Evolutionary conservation across 1,139 yeast genomes (phyloP).

Genomic region (Pichia kudriavzevii): DNA sequence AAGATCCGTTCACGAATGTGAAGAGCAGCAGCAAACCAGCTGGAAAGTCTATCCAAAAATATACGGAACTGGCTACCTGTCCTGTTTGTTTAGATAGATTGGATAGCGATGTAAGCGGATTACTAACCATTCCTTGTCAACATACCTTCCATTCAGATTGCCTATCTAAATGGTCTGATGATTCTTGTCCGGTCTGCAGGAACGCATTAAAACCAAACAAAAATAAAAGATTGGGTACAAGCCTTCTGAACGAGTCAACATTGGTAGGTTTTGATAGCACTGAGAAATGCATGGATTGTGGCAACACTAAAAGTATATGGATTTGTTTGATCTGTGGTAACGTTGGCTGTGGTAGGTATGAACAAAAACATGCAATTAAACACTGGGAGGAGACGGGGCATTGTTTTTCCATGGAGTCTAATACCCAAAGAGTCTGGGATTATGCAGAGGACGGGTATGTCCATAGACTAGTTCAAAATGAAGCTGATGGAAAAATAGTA

Average conservation of each 20-base stretch:
- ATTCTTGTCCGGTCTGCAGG: conserved; percentile 87
- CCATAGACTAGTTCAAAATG: conserved; percentile 78
- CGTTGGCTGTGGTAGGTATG: conserved; percentile 86
- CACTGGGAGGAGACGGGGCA: conserved; percentile 77
- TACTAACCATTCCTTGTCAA: conserved; percentile 84
- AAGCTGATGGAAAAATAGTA: conserved; percentile 76
- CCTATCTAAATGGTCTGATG: conserved; percentile 83
- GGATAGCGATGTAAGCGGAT: conserved; percentile 76
- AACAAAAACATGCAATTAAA: conserved; percentile 77
- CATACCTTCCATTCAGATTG: conserved; percentile 93
- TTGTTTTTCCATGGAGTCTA: conserved; percentile 86
- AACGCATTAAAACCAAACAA: conserved; percentile 42
- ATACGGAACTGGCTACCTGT: conserved; percentile 73
- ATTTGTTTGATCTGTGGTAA: conserved; percentile 85
- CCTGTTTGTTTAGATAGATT: conserved; percentile 89
- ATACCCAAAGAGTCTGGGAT: conserved; percentile 90
- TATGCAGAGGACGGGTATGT: conserved; percentile 90
- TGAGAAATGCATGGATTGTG: conserved; percentile 45
- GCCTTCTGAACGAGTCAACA: not conserved
- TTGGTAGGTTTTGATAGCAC: conserved; percentile 11
- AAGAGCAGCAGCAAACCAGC: not conserved
- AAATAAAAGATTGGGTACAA: not conserved
- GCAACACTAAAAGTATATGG: conserved; percentile 69
- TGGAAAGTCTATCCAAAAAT: conserved; percentile 20
- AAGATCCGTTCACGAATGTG: conserved; percentile 57